phyloP scores from a whole-genome alignment of 2,329 filamentous ascomycete species.

The Xylaria sp. region DNA sequence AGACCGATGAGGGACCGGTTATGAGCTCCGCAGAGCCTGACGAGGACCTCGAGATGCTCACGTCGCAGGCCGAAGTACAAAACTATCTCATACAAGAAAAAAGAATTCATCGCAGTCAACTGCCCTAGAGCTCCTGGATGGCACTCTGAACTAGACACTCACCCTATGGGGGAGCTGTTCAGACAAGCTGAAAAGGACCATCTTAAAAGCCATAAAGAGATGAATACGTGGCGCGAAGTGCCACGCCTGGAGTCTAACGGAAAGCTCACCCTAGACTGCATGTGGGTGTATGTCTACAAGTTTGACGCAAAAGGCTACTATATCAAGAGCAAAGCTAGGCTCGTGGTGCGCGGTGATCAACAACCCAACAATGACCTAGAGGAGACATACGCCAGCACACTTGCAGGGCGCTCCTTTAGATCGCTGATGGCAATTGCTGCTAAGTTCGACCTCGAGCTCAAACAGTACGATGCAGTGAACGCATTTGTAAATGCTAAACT shows the following conservation, averaged over 20 bases:
- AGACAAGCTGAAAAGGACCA: not conserved
- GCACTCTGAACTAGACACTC: no score
- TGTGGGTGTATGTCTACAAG: slow-evolving; percentile 6
- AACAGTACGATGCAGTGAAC: not conserved
- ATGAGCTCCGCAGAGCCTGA: not conserved
- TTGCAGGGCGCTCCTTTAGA: not conserved
- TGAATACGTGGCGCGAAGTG: not conserved
- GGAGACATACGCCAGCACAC: not conserved
- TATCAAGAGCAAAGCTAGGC: not conserved
- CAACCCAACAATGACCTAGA: not conserved
- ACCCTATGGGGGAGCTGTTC: no score
- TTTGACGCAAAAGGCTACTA: not conserved
- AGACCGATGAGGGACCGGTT: no score
- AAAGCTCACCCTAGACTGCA: not conserved
- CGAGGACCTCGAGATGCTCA: no score
- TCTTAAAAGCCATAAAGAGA: not conserved
- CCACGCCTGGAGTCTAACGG: not conserved
- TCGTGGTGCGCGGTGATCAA: slow-evolving; percentile 3
- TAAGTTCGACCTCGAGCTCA: not conserved
- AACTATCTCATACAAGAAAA: no score
- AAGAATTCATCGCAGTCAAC: no score
- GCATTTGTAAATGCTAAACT: not conserved
- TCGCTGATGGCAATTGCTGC: not conserved
- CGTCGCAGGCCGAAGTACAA: no score
- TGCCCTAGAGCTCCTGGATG: no score